Conservation (phyloP, 2,329 filamentous ascomycete genomes). For the Cercospora janseana region DNA sequence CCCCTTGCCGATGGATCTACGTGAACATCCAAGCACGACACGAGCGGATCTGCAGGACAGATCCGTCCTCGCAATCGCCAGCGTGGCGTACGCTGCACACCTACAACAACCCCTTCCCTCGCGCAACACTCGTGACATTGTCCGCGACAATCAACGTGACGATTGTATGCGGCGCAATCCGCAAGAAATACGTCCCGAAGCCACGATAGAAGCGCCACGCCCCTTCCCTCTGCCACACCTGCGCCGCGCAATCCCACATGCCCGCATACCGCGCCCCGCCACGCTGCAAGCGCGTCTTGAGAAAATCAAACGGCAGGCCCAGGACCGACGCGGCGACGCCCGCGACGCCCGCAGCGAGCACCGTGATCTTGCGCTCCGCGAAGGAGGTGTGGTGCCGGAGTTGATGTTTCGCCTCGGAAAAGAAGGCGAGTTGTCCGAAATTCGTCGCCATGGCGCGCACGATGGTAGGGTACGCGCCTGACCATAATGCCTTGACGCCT, state of each 20-base stretch:
- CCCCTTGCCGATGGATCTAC: too few relatives aligned
- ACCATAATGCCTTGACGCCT: conserved; percentile 82
- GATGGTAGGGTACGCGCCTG: conserved; percentile 83
- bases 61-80: too few relatives aligned
- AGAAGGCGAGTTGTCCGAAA: conserved; percentile 94
- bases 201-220: conserved; percentile 87
- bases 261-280: conserved; percentile 80
- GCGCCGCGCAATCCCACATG: conserved; percentile 83
- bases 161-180: conserved; percentile 25
- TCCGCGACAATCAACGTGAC: conserved; percentile 27
- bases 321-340: conserved; percentile 97
- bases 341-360: conserved; percentile 81
- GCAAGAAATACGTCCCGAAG: conserved; percentile 83
- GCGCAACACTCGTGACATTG: conserved; percentile 19
- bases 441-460: conserved; percentile 96
- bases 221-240: conserved; percentile 84
- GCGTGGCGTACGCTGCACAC: too few relatives aligned
- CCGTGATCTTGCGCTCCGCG: conserved; percentile 64
- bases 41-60: too few relatives aligned
- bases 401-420: conserved; percentile 89
- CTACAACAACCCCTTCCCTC: conserved; percentile 7
- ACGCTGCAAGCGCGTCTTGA: conserved; percentile 95
- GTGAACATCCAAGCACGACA: too few relatives aligned
- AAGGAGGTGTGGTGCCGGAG: conserved; percentile 66
- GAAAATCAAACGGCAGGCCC: conserved; percentile 92